A percentile compares a stretch with the other conserved stretches of the same genome.
These are phyloP conservation scores for Stemphylium lycopersici DNA, from an alignment of 2,329 filamentous ascomycete species.

Conservation along the genomic window DNA sequence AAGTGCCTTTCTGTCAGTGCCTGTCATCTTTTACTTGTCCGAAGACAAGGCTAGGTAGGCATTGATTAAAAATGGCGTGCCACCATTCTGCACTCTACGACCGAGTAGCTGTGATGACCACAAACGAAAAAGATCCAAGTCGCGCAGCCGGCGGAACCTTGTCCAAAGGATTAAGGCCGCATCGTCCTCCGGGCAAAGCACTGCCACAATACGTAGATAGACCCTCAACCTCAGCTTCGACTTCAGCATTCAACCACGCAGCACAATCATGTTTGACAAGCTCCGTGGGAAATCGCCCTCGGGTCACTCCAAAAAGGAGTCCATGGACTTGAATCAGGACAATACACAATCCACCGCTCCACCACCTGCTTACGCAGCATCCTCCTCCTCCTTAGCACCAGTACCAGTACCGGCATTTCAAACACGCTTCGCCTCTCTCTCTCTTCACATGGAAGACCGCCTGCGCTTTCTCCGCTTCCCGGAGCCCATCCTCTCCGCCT, in stretches of 20 bases:
- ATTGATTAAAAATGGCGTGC: too few relatives aligned
- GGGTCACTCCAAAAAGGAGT: slow-evolving; percentile 17
- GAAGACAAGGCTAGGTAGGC: too few relatives aligned
- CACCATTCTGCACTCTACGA: too few relatives aligned
- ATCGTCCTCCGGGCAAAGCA: background rate
- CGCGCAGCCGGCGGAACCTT: background rate
- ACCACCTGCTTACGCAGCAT: slow-evolving; percentile 14
- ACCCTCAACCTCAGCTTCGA: background rate
- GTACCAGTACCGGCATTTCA: slow-evolving; percentile 11
- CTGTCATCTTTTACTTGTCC: too few relatives aligned
- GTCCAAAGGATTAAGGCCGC: background rate
- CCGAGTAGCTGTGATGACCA: background rate
- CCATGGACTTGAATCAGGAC: slow-evolving; percentile 8
- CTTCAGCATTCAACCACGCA: background rate
- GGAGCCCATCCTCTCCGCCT: slow-evolving; percentile 28
- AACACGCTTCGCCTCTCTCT: slow-evolving; percentile 32
- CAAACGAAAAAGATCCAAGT: background rate
- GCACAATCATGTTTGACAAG: slow-evolving; percentile 20
- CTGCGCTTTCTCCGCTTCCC: slow-evolving; percentile 49
- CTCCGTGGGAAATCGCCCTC: slow-evolving; percentile 19
- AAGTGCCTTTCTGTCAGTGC: too few relatives aligned
- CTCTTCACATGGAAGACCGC: slow-evolving; percentile 29
- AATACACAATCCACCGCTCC: slow-evolving; percentile 2
- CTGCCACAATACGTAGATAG: too few relatives aligned
- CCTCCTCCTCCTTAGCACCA: slow-evolving; percentile 16